Percentiles rank a stretch among this genome's conserved stretches.
Conservation (phyloP, 306 rosid genomes). For the Vicia faba region DNA sequence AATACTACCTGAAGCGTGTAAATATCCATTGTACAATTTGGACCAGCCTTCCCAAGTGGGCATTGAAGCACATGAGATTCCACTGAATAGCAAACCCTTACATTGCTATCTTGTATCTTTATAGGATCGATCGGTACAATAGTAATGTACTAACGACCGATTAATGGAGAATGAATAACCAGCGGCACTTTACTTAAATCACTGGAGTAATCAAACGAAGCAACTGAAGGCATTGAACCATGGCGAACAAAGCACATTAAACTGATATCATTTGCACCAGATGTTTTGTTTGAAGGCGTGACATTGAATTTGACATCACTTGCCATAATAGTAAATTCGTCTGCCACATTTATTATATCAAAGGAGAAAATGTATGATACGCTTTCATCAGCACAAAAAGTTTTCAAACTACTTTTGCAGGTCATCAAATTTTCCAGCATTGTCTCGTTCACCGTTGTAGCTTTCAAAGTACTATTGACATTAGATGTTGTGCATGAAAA, state of each 20-base stretch:
- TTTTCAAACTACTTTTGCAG: constrained; percentile 60
- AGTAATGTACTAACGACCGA: constrained; percentile 77
- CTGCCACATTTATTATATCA: constrained; percentile 65
- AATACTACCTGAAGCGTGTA: constrained; percentile 76
- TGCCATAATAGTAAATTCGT: constrained; percentile 63
- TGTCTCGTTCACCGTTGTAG: constrained; percentile 38
- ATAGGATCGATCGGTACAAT: constrained; percentile 54
- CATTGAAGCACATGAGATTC: constrained; percentile 73
- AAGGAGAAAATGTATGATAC: constrained; percentile 56
- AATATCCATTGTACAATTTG: constrained; percentile 70
- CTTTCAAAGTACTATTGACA: constrained; percentile 39
- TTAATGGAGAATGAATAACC: constrained; percentile 66
- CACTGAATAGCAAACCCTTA: constrained; percentile 67
- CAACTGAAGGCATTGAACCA: constrained; percentile 77
- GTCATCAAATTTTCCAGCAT: constrained; percentile 45
- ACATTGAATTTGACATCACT: constrained; percentile 52
- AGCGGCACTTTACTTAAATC: constrained; percentile 58
- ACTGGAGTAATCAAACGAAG: constrained; percentile 67
- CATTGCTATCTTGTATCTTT: constrained; percentile 40
- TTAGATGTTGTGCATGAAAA: constrained; percentile 64
- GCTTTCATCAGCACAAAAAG: constrained; percentile 62
- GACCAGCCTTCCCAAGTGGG: constrained; percentile 76
- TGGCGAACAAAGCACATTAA: constrained; percentile 77
- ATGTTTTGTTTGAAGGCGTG: constrained; percentile 43
- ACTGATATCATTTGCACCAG: constrained; percentile 46